These are phyloP conservation scores for Gossypium mustelinum DNA, from an alignment of 345 rosid species.

Conservation along the genomic window DNA sequence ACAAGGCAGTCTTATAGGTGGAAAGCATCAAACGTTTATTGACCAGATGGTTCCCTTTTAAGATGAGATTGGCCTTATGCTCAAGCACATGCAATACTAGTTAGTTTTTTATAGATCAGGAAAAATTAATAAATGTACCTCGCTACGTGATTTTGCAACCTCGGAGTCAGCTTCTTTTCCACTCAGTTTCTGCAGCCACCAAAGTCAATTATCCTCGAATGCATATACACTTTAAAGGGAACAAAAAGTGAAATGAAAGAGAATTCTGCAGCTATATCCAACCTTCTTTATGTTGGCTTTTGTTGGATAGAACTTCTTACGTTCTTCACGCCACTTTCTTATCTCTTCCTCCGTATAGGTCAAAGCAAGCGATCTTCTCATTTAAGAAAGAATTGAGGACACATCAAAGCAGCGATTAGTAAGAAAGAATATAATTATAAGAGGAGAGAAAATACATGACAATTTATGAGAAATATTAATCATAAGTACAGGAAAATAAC, in stretches of 20 bases:
- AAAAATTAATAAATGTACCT: slow-evolving; percentile 46
- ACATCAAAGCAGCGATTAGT: neutral
- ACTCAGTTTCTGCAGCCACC: slow-evolving; percentile 45
- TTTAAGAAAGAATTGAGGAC: neutral
- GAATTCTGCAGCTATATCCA: slow-evolving; percentile 19
- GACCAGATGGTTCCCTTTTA: slow-evolving; percentile 1
- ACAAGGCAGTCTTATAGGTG: neutral
- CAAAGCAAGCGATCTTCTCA: slow-evolving; percentile 34
- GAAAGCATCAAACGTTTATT: neutral
- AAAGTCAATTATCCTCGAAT: slow-evolving; percentile 21
- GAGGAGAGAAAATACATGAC: neutral
- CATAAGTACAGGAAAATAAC: neutral
- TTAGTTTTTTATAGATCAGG: slow-evolving; percentile 2
- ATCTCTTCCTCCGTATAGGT: slow-evolving; percentile 65
- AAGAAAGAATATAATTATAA: neutral
- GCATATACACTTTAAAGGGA: neutral
- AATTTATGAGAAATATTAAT: neutral
- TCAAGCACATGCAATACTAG: neutral
- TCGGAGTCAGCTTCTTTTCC: slow-evolving; percentile 25
- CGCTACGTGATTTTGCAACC: slow-evolving; percentile 44
- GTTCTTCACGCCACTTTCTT: slow-evolving; percentile 74
- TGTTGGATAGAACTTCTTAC: slow-evolving; percentile 70
- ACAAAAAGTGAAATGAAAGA: slow-evolving; percentile 5
- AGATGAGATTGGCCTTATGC: neutral
- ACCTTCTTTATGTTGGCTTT: slow-evolving; percentile 58